Percentiles rank a stretch among this genome's conserved stretches.
phyloP scores from a whole-genome alignment of 768 basidiomycete species.

The Vishniacozyma victoriae region DNA sequence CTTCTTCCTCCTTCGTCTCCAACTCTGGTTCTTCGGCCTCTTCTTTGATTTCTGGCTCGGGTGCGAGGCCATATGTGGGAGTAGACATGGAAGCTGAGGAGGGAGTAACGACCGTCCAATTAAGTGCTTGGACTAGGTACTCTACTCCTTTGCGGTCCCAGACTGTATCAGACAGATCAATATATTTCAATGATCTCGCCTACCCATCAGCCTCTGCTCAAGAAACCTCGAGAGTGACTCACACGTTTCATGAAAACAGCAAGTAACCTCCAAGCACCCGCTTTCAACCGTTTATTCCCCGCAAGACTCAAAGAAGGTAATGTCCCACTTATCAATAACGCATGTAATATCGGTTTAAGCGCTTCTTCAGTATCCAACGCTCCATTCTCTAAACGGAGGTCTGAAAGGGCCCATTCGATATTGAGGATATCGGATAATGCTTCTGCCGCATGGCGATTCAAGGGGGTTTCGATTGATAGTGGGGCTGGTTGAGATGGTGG shows the following conservation, averaged over 20 bases:
- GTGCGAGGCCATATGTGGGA: not conserved
- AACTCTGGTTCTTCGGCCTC: not conserved
- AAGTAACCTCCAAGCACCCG: constrained; percentile 67
- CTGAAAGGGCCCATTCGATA: constrained; percentile 87
- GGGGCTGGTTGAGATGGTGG: constrained; percentile 53
- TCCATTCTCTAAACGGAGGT: constrained; percentile 77
- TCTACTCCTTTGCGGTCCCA: constrained; percentile 82
- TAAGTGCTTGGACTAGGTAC: constrained; percentile 66
- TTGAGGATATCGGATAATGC: constrained; percentile 85
- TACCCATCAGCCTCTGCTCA: constrained; percentile 43
- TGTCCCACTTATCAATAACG: constrained; percentile 73
- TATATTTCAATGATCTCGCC: constrained; percentile 72
- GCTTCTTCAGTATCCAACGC: constrained; percentile 71
- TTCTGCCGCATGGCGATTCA: constrained; percentile 64
- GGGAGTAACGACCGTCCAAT: constrained; percentile 34
- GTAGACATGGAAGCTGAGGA: not conserved
- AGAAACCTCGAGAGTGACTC: constrained; percentile 6
- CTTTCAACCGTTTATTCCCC: constrained; percentile 75
- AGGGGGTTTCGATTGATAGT: constrained; percentile 55
- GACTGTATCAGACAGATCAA: constrained; percentile 80
- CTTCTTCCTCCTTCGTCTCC: constrained; percentile 4
- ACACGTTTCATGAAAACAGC: constrained; percentile 76
- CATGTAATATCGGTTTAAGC: constrained; percentile 82
- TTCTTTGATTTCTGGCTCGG: not conserved
- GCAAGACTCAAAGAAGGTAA: constrained; percentile 79